A percentile compares a stretch with the other conserved stretches of the same genome.
phyloP scores from a whole-genome alignment of 1,139 yeast species.

The Torulaspora globosa region DNA sequence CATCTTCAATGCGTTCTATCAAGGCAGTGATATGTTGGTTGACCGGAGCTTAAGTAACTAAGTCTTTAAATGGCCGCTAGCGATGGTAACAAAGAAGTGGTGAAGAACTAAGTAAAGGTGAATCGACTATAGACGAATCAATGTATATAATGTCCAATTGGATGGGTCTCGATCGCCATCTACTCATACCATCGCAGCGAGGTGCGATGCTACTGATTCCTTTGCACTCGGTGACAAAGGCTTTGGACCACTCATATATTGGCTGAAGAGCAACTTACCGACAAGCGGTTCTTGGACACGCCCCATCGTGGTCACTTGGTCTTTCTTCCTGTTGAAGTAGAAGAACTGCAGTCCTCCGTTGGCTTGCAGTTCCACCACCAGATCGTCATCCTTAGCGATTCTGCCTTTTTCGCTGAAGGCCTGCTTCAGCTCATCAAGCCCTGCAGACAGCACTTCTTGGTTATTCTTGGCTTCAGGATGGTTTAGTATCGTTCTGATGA shows the following conservation, averaged over 20 bases:
- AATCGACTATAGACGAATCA: not conserved
- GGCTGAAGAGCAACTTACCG: slow-evolving; percentile 50
- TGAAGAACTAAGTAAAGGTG: not conserved
- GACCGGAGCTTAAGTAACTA: not conserved
- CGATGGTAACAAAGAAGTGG: not conserved
- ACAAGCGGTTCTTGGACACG: slow-evolving; percentile 49
- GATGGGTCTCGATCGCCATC: not conserved
- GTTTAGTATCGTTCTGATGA: slow-evolving; percentile 57
- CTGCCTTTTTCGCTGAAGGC: slow-evolving; percentile 54
- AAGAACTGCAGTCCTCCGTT: slow-evolving; percentile 47
- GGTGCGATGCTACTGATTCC: slow-evolving; percentile 34
- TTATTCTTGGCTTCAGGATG: slow-evolving; percentile 38
- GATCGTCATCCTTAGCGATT: slow-evolving; percentile 58
- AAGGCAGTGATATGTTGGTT: not conserved
- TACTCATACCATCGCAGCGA: slow-evolving; percentile 30
- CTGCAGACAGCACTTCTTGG: slow-evolving; percentile 42
- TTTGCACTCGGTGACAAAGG: slow-evolving; percentile 47
- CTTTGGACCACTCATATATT: slow-evolving; percentile 55
- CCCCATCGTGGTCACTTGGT: slow-evolving; percentile 42
- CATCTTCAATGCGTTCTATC: not conserved
- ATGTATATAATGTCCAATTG: not conserved
- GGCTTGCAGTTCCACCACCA: slow-evolving; percentile 47
- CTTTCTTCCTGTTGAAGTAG: slow-evolving; percentile 40
- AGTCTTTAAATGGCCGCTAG: not conserved
- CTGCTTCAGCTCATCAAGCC: slow-evolving; percentile 53